Evolutionary conservation across 2,329 filamentous ascomycete genomes (phyloP).

Genomic region (Fusarium sp.): DNA sequence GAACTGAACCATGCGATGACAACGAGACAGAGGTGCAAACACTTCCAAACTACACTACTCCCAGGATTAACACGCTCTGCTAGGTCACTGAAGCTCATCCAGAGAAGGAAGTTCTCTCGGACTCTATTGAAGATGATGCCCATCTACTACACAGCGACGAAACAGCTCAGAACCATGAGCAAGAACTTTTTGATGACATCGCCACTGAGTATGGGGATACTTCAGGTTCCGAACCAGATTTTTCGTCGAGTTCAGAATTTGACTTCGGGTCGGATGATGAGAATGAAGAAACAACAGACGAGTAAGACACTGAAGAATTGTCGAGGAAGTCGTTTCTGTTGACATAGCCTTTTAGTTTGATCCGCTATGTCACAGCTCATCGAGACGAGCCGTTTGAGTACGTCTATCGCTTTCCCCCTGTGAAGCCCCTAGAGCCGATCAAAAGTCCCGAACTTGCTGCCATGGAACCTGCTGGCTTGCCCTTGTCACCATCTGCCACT

Average conservation of each 20-base stretch:
- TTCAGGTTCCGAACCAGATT: slow-evolving; percentile 34
- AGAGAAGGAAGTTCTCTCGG: not conserved
- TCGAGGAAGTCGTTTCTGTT: not conserved
- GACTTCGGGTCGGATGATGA: slow-evolving; percentile 34
- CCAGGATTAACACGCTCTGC: not conserved
- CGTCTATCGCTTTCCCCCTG: slow-evolving; percentile 1
- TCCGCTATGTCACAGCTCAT: slow-evolving; percentile 18
- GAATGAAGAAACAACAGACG: slow-evolving; percentile 31
- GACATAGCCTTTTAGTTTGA: slow-evolving; percentile 21
- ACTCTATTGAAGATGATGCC: not conserved
- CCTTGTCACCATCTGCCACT: not conserved
- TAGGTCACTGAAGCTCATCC: not conserved
- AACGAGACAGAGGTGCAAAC: slow-evolving; percentile 6
- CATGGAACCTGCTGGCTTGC: not conserved
- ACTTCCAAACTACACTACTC: not conserved
- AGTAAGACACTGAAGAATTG: slow-evolving; percentile 17
- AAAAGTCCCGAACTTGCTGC: not conserved
- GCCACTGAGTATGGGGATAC: slow-evolving; percentile 22
- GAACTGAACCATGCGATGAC: not conserved
- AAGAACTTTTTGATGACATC: not conserved
- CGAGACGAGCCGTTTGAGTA: slow-evolving; percentile 12
- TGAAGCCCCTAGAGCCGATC: slow-evolving; percentile 16
- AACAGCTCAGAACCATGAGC: not conserved
- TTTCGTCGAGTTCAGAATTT: slow-evolving; percentile 29
- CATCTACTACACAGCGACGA: slow-evolving; percentile 4